Evolutionary conservation across 2,329 filamentous ascomycete species (phyloP), one percentile per base, ranked within the genome.

Genomic region (Microcyclospora tardicrescens): DNA sequence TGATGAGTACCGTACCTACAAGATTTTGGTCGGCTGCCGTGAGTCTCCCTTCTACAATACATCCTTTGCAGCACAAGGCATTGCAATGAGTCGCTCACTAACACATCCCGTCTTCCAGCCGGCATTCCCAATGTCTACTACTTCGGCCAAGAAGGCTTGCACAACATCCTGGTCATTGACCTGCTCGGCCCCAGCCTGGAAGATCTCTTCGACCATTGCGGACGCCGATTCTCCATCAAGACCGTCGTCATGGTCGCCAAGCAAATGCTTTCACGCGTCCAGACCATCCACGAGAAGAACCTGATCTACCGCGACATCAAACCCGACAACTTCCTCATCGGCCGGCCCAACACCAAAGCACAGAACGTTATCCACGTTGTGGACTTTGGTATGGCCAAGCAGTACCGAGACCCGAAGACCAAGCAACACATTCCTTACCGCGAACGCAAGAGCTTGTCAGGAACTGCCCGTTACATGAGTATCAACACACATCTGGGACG

Each of bases 51-150:
- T 32, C 4, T 15, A 5, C 10, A 4, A 15, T 32, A 5, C 30
- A n/a, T 15, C 10, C 4, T 6, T 32, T 32, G 10, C 30, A n/a
- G 30, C 30, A 5, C 30, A 10, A n/a, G 27, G 6, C 24, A 19
- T 24, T 4, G 19, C 19, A 24, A 5, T 24, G 19, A 24, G 19
- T 8, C 4, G 34, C 33, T 33, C 30, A 14, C 10, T 28, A 16
- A 14, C 16, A 33, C 14, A 13, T 71, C 53, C 6, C 19, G 16
- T 29, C 28, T 28, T 40, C 19, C 61, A 96, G 89, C 89, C 56
- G 91, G 91, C 56, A 96, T 98, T 53, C 91, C 91, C 56, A 96
- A 96, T 75, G 91, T 98, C 57, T 96, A 96, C 69, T 98, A 96
- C 67, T 98, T 96, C 54, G 91, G 91, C 46, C 91, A 98, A 61